These are phyloP conservation scores for Luffa aegyptiaca DNA, from an alignment of 306 rosid genomes.

Conservation along the genomic window DNA sequence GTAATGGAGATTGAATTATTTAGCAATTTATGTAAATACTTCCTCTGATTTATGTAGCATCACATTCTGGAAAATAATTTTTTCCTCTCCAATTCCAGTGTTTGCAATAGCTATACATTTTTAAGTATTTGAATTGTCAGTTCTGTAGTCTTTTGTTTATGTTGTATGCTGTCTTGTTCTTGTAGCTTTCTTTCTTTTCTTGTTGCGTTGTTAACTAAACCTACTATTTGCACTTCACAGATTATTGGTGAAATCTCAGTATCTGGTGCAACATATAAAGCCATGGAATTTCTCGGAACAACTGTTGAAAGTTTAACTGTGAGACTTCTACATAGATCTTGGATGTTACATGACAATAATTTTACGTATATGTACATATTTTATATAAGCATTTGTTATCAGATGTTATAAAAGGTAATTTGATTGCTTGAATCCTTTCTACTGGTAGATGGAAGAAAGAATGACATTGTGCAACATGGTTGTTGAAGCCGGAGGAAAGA, in stretches of 20 bases:
- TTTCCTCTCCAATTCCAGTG: not conserved
- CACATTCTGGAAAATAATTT: not conserved
- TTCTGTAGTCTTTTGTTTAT: not conserved
- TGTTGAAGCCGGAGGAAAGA: conserved; percentile 93
- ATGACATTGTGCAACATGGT: conserved; percentile 96
- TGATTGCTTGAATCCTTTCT: not conserved
- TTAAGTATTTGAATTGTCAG: not conserved
- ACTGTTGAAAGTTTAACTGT: conserved; percentile 79
- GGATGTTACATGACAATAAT: conserved; percentile 1
- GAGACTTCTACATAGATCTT: conserved; percentile 14
- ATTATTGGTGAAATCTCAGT: conserved; percentile 86
- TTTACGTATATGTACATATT: not conserved
- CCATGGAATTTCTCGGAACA: conserved; percentile 94
- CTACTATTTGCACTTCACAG: conserved; percentile 26
- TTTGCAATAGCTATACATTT: not conserved
- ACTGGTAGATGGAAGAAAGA: conserved; percentile 76
- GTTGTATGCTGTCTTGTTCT: not conserved
- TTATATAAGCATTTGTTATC: not conserved
- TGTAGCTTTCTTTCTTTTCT: not conserved
- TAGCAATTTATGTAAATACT: not conserved
- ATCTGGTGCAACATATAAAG: conserved; percentile 87
- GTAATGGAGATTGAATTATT: not conserved
- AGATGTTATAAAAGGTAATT: not conserved
- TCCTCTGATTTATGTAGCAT: not conserved
- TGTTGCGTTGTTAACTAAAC: not conserved